Conservation (phyloP, 352 stramenopile genomes). For the Poterioochromonas sp. region DNA sequence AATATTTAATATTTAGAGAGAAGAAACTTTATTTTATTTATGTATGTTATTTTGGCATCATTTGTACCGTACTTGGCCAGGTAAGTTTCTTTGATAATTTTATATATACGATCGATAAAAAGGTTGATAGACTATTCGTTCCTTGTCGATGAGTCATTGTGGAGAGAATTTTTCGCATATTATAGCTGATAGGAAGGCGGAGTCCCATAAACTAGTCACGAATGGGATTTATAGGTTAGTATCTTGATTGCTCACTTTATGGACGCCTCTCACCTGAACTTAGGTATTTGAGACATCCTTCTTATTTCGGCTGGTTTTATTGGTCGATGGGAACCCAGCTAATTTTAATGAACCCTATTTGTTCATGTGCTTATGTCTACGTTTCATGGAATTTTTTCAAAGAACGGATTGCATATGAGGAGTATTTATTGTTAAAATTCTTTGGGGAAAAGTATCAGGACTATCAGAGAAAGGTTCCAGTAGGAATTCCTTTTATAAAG, state of each 20-base stretch:
- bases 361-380: constrained; percentile 64
- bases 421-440: constrained; percentile 71
- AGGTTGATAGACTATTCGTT: constrained; percentile 58
- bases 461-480: background rate
- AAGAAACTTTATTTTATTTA: constrained; percentile 59
- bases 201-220: constrained; percentile 84
- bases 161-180: constrained; percentile 88
- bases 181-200: constrained; percentile 81
- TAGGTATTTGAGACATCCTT: constrained; percentile 79
- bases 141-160: constrained; percentile 79
- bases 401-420: constrained; percentile 87
- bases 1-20: constrained; percentile 57
- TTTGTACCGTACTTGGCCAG: constrained; percentile 45
- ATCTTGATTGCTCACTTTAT: background rate
- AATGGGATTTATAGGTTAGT: constrained; percentile 37
- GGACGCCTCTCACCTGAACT: constrained; percentile 48
- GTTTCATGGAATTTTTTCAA: constrained; percentile 87
- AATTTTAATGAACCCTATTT: constrained; percentile 78
- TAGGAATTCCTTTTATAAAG: constrained; percentile 9
- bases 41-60: constrained; percentile 45
- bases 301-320: constrained; percentile 91
- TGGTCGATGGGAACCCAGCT: constrained; percentile 89
- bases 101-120: no score
- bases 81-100: background rate
- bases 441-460: constrained; percentile 54